Conservation (phyloP, 352 stramenopile species). For the Globisporangium nagaii region DNA sequence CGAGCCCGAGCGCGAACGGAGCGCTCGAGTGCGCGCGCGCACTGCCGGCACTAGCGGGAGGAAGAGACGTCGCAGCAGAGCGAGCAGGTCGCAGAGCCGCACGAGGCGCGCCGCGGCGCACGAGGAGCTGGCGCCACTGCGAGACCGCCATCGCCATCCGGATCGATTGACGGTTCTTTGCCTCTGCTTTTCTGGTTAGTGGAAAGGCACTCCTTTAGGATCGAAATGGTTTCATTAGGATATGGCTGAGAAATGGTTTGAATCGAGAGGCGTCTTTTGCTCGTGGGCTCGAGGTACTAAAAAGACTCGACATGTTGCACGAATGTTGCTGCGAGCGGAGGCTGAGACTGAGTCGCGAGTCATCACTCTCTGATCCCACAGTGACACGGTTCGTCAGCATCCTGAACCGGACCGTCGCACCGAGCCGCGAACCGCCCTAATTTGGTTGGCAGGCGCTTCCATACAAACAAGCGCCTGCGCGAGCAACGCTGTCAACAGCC, state of each 20-base stretch:
- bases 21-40: slow-evolving; percentile 10
- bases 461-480: neutral
- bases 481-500: neutral
- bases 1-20: slow-evolving; percentile 27
- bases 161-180: too few relatives aligned
- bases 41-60: neutral
- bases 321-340: too few relatives aligned
- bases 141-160: too few relatives aligned
- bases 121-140: neutral
- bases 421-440: neutral
- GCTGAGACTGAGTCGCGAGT: too few relatives aligned
- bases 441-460: slow-evolving; percentile 4
- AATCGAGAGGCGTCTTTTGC: too few relatives aligned
- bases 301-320: too few relatives aligned
- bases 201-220: too few relatives aligned
- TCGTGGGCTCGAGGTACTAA: too few relatives aligned
- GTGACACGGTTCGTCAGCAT: neutral
- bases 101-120: neutral
- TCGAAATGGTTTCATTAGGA: too few relatives aligned
- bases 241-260: too few relatives aligned
- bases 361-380: too few relatives aligned
- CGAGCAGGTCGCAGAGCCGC: neutral
- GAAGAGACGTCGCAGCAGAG: neutral
- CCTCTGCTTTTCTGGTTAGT: too few relatives aligned
- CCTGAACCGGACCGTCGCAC: neutral